Percentiles rank a stretch among this genome's conserved stretches.
phyloP scores from a whole-genome alignment of 176 grass and related monocot genomes.

The Aegilops sharonensis region DNA sequence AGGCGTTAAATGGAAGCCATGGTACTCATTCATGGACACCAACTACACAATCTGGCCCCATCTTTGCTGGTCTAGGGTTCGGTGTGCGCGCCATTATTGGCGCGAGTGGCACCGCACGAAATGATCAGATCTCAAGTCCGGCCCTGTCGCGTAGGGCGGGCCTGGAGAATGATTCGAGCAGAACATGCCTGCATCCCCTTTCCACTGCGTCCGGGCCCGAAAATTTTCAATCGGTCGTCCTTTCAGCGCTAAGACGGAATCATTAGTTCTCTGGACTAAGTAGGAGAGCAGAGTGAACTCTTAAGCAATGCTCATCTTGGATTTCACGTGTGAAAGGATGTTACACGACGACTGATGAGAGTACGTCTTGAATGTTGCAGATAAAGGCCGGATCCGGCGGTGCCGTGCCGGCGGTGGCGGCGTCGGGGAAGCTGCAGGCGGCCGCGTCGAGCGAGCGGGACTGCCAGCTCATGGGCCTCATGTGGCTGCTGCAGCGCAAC shows the following conservation, averaged over 20 bases:
- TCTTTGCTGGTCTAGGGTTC: neutral
- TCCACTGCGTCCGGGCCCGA: slow-evolving; percentile 2
- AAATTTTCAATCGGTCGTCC: neutral
- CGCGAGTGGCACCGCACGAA: neutral
- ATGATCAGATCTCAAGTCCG: slow-evolving; percentile 45
- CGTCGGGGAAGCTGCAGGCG: slow-evolving; percentile 11
- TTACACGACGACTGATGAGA: neutral
- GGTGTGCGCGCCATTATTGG: slow-evolving; percentile 34
- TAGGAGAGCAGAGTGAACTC: neutral
- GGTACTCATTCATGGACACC: slow-evolving; percentile 18
- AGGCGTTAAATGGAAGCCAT: slow-evolving; percentile 38
- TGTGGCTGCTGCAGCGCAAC: slow-evolving; percentile 81
- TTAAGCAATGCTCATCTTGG: neutral
- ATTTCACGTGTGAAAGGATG: neutral
- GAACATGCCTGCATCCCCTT: slow-evolving; percentile 28
- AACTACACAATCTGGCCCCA: neutral
- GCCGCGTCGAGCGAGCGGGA: slow-evolving; percentile 43
- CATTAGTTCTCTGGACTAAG: neutral
- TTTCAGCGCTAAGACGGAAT: neutral
- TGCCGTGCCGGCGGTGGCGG: neutral
- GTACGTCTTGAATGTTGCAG: slow-evolving; percentile 3
- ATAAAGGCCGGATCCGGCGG: slow-evolving; percentile 36
- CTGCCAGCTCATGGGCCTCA: slow-evolving; percentile 92
- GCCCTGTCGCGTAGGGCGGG: slow-evolving; percentile 34
- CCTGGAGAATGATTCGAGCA: slow-evolving; percentile 43